These are phyloP conservation scores for Cinnamomum chago DNA, from an alignment of 164 flowering plant genomes.

Conservation along the genomic window DNA sequence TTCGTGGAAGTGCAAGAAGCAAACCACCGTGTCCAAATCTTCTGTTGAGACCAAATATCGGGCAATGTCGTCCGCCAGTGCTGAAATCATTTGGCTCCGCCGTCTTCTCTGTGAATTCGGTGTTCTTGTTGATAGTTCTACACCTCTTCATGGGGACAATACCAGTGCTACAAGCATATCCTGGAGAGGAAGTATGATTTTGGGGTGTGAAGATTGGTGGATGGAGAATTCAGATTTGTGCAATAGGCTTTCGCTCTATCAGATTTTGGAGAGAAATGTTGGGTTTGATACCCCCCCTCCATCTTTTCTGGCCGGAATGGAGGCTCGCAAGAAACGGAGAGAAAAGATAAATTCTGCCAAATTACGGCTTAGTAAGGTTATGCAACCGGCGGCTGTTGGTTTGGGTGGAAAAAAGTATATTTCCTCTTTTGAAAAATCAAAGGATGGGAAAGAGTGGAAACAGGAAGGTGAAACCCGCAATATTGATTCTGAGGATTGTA, in stretches of 20 bases:
- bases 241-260: conserved; percentile 45
- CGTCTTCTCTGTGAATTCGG: no score
- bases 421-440: conserved; percentile 10
- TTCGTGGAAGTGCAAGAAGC: no score
- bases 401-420: conserved; percentile 9
- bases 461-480: conserved; percentile 15
- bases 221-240: conserved; percentile 54
- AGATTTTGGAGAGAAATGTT: conserved; percentile 54
- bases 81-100: no score
- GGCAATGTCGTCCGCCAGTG: no score
- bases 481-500: conserved; percentile 78
- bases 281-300: conserved; percentile 69
- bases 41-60: no score
- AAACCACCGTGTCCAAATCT: no score
- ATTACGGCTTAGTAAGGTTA: conserved; percentile 45
- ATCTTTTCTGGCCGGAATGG: conserved; percentile 50
- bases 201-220: conserved; percentile 48
- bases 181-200: conserved; percentile 17
- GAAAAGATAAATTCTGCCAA: conserved; percentile 73
- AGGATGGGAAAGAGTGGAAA: conserved; percentile 15
- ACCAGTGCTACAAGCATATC: no score
- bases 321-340: conserved; percentile 42
- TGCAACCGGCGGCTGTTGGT: conserved; percentile 29
- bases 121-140: no score
- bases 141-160: no score